A percentile compares a stretch with the other conserved stretches of the same genome.
These are phyloP conservation scores for Bolboschoenus planiculmis DNA, from an alignment of 176 grass and related monocot species.

Conservation along the genomic window DNA sequence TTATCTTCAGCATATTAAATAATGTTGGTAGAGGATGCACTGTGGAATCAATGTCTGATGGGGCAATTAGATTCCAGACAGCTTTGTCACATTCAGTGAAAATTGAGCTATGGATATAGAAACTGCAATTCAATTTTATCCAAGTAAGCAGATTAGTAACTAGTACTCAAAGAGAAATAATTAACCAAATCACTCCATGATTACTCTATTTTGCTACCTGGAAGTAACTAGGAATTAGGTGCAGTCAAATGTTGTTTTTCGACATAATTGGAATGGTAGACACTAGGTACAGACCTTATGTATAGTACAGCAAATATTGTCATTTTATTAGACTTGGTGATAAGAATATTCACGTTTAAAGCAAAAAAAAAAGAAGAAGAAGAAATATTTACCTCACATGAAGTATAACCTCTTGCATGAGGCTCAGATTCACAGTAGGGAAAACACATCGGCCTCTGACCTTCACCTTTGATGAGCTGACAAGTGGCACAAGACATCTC, in stretches of 20 bases:
- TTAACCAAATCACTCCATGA: background rate
- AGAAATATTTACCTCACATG: conserved; percentile 48
- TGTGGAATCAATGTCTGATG: conserved; percentile 32
- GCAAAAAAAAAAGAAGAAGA: background rate
- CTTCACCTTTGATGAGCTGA: conserved; percentile 76
- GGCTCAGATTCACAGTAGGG: conserved; percentile 34
- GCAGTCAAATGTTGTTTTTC: background rate
- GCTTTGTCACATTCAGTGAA: conserved; percentile 39
- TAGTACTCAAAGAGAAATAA: no score
- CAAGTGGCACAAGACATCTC: conserved; percentile 62
- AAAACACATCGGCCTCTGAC: conserved; percentile 45
- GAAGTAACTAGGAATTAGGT: background rate
- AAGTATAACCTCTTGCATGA: conserved; percentile 73
- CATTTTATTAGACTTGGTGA: background rate
- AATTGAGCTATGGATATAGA: conserved; percentile 78
- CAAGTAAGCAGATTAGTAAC: no score
- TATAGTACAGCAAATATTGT: background rate
- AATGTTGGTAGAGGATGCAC: conserved; percentile 48
- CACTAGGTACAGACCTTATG: background rate
- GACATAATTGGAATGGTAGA: background rate
- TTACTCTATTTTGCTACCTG: background rate
- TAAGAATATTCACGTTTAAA: background rate
- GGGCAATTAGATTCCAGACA: conserved; percentile 27
- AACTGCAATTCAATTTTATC: conserved; percentile 31
- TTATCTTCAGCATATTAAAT: conserved; percentile 59